Conservation (phyloP, 257 asterid species). For the Forsythia viridissima region DNA sequence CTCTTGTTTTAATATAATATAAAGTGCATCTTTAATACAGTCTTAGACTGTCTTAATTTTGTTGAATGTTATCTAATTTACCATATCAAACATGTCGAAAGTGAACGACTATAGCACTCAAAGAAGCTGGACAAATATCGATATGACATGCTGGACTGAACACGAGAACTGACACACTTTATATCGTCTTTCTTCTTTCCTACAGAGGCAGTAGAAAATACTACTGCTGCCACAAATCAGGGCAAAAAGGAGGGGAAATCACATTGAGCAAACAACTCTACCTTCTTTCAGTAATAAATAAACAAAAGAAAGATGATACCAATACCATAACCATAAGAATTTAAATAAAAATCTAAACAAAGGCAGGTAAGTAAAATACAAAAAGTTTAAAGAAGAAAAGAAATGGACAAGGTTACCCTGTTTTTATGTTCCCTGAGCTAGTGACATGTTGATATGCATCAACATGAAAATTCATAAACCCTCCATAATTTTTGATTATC, state of each 20-base stretch:
- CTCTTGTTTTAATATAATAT: too few species aligned
- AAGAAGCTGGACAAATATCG: not conserved
- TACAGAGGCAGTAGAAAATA: not conserved
- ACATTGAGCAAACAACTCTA: not conserved
- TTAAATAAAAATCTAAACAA: not conserved
- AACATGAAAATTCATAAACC: conserved; percentile 18
- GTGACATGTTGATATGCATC: conserved; percentile 18
- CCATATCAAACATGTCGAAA: too few species aligned
- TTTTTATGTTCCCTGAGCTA: conserved; percentile 30
- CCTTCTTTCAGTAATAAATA: not conserved
- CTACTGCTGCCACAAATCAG: not conserved
- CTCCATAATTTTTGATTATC: conserved; percentile 19
- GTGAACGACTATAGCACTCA: not conserved
- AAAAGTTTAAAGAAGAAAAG: conserved; percentile 6
- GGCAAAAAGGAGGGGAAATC: not conserved
- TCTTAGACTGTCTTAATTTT: too few species aligned
- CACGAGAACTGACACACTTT: not conserved
- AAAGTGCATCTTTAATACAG: too few species aligned
- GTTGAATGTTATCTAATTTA: too few species aligned
- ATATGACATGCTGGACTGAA: not conserved
- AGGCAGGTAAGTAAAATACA: conserved; percentile 12
- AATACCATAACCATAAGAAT: not conserved
- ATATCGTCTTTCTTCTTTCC: not conserved
- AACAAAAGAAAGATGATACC: too few species aligned
- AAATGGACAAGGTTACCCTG: conserved; percentile 24